Base-by-base conservation (phyloP, 2,329 filamentous ascomycete species). In the Raffaelea deltoideospora region DNA sequence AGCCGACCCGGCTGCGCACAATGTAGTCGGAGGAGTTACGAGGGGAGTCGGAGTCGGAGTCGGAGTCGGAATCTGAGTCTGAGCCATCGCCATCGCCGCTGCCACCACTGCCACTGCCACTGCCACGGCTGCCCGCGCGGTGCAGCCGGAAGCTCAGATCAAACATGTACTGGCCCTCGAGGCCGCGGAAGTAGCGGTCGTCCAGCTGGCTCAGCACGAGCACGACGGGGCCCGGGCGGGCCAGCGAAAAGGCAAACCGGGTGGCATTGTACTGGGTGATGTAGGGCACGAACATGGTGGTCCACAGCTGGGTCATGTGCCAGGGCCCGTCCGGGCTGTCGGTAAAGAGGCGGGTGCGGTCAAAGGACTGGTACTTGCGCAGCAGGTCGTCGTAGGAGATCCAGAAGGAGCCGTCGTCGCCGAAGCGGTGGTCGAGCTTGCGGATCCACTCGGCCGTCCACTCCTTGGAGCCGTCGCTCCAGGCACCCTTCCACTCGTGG, bases 321-420 rank as follows among this genome's bases (percentile, higher is more conserved):
- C 73, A 79, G n/a, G n/a, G n/a, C n/a, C n/a, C n/a, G n/a, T n/a
- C n/a, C n/a, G n/a, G n/a, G 41, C 69, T 63, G 2, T 58, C 52
- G 17, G 72, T 67, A 51, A 78, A 78, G 15, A 79, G 64, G 1
- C 73, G 62, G 0, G 74, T 78, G 13, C 72, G 63, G 47, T 78
- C 72, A 37, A 78, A 68, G 44, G 67, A 64, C 34, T 67, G 65
- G 47, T 71, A 78, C 47, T 76, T 77, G 43, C 67, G 64, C 11
- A 78, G 62, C 36, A 79, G 59, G 45, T 78, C 73, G 35, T 69
- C 61, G 47, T 74, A 76, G 2, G 68, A 63, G 40, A 76, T 76
- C 72, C 72, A 76, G 47, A 76, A 76, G 11, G 72, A 68, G 1
- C 69, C 72, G 45, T 76, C 72, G 43, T 67, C 69, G 18, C 72